Evolutionary conservation across 1,284 basidiomycete genomes (phyloP).

Genomic region (Ustilago nuda): DNA sequence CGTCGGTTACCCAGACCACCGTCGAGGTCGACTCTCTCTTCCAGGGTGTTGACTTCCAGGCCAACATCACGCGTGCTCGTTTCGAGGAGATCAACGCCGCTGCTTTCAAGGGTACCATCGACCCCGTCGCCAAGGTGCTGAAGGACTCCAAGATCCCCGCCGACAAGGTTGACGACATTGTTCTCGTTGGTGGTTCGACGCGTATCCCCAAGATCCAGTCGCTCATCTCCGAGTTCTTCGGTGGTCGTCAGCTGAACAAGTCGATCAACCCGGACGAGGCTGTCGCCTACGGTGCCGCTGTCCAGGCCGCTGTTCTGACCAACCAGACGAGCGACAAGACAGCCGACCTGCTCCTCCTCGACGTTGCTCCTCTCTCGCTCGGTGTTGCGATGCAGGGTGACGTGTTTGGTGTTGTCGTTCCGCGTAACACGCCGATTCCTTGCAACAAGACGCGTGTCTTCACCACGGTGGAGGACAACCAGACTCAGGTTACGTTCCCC

Average conservation of each 20-base stretch:
- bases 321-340: slow-evolving; percentile 70
- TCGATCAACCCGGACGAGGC: slow-evolving; percentile 75
- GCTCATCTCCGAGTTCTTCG: slow-evolving; percentile 97
- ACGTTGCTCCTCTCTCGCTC: slow-evolving; percentile 69
- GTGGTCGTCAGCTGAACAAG: slow-evolving; percentile 97
- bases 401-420: slow-evolving; percentile 69
- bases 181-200: slow-evolving; percentile 98
- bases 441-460: slow-evolving; percentile 69
- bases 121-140: slow-evolving; percentile 98
- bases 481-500: slow-evolving; percentile 69
- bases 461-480: slow-evolving; percentile 70
- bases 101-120: slow-evolving; percentile 95
- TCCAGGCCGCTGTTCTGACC: slow-evolving; percentile 69
- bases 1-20: slow-evolving; percentile 96
- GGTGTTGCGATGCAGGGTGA: slow-evolving; percentile 70
- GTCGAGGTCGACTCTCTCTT: slow-evolving; percentile 98
- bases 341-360: slow-evolving; percentile 68
- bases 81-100: slow-evolving; percentile 98
- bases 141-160: slow-evolving; percentile 98
- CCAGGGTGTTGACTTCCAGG: slow-evolving; percentile 76
- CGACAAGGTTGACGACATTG: slow-evolving; percentile 98
- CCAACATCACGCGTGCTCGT: slow-evolving; percentile 78
- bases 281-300: slow-evolving; percentile 70
- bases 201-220: slow-evolving; percentile 99
- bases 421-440: slow-evolving; percentile 69